phyloP scores from a whole-genome alignment of 306 rosid genomes.

The Carpinus viminea region DNA sequence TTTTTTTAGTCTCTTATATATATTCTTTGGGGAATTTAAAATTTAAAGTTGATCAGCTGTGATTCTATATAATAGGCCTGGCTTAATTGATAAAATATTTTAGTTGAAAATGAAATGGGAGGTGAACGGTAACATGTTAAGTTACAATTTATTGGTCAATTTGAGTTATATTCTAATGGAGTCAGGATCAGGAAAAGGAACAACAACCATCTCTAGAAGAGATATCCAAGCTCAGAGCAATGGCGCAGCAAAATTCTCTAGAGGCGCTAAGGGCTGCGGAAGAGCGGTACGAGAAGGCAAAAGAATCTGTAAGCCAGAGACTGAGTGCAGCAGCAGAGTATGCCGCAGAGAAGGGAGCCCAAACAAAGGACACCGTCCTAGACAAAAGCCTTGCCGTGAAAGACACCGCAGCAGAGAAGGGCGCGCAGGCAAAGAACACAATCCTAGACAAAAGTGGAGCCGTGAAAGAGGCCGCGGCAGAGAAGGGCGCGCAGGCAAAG shows the following conservation, averaged over 20 bases:
- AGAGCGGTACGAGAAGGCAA: conserved; percentile 45
- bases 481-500: conserved; percentile 44
- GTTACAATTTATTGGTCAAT: too few relatives aligned
- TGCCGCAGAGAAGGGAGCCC: conserved; percentile 25
- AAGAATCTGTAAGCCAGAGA: conserved; percentile 37
- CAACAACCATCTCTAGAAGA: conserved; percentile 39
- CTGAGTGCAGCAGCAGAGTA: conserved; percentile 23
- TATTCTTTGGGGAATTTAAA: too few relatives aligned
- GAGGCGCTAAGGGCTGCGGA: conserved; percentile 45
- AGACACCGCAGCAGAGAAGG: conserved; percentile 27
- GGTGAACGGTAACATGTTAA: too few relatives aligned
- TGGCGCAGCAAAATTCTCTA: conserved; percentile 44
- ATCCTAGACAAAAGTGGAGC: conserved; percentile 16
- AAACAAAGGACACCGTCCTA: conserved; percentile 19
- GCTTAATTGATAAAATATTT: too few relatives aligned
- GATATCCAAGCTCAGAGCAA: conserved; percentile 39
- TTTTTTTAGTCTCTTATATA: too few relatives aligned
- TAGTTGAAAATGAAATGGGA: too few relatives aligned
- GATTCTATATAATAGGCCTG: too few relatives aligned
- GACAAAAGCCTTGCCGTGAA: background rate
- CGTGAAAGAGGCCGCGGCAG: conserved; percentile 21
- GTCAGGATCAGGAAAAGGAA: background rate
- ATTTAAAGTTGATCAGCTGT: too few relatives aligned
- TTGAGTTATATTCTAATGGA: too few relatives aligned
- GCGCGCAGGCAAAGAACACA: conserved; percentile 22